Evolutionary conservation across 176 grass and related monocot species (phyloP).

Genomic region (Rhynchospora tenuis): DNA sequence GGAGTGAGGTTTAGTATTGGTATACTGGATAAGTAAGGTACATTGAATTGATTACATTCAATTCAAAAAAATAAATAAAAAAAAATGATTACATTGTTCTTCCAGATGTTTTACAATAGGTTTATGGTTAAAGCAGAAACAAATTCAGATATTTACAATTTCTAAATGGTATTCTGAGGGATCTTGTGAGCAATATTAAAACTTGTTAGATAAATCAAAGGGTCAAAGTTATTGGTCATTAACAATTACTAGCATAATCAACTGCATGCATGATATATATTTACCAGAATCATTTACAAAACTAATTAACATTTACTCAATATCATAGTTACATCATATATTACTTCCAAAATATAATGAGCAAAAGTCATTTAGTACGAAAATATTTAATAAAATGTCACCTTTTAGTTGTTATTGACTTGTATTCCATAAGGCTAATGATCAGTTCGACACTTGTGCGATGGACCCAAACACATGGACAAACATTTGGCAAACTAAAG

Average conservation of each 20-base stretch:
- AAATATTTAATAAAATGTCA: neutral
- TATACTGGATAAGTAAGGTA: neutral
- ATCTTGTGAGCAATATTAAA: neutral
- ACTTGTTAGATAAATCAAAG: neutral
- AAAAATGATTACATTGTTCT: neutral
- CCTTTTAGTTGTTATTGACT: neutral
- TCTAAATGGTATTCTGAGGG: neutral
- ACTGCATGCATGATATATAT: neutral
- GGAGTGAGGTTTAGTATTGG: neutral
- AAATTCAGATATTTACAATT: neutral
- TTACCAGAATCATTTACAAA: neutral
- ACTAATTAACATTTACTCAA: neutral
- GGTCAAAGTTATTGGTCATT: neutral
- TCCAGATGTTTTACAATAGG: neutral
- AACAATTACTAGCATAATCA: neutral
- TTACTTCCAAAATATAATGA: neutral
- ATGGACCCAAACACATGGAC: neutral
- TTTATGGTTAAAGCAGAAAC: neutral
- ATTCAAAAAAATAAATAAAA: no score
- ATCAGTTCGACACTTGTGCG: no score
- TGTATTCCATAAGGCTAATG: neutral
- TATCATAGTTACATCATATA: neutral
- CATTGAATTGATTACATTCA: neutral
- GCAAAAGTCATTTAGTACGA: neutral
- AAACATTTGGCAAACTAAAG: neutral